Evolutionary conservation across 805 yeast genomes (phyloP).

Genomic region (Groenewaldozyma tartarivorans): DNA sequence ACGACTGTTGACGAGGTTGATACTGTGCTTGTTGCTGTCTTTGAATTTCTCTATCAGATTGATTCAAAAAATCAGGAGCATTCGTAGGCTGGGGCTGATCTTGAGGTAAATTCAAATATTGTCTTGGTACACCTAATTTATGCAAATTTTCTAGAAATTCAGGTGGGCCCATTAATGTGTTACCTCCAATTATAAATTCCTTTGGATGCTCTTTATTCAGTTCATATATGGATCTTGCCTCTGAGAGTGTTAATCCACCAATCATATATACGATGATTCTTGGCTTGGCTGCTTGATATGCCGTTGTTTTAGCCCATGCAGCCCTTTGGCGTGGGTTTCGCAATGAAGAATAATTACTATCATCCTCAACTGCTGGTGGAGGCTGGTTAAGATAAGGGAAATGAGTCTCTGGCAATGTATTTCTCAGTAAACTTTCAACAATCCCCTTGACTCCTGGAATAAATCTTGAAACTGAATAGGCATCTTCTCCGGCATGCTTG

Average conservation of each 20-base stretch:
- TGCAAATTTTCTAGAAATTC: constrained; percentile 24
- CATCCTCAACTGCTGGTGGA: constrained; percentile 35
- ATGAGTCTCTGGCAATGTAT: constrained; percentile 42
- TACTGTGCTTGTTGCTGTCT: constrained; percentile 5
- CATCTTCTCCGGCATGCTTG: constrained; percentile 21
- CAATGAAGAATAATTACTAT: constrained; percentile 39
- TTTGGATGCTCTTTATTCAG: constrained; percentile 45
- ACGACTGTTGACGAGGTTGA: constrained; percentile 3
- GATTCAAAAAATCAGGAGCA: constrained; percentile 26
- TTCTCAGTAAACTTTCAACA: constrained; percentile 39
- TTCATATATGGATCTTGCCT: constrained; percentile 66
- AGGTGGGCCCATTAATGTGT: constrained; percentile 45
- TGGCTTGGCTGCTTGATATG: constrained; percentile 41
- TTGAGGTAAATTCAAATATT: constrained; percentile 22
- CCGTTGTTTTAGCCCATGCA: constrained; percentile 54
- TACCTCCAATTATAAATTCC: constrained; percentile 77
- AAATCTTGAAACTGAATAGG: constrained; percentile 42
- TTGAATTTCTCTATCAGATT: constrained; percentile 19
- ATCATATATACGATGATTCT: constrained; percentile 71
- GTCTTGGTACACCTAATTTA: constrained; percentile 21
- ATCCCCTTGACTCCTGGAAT: constrained; percentile 60
- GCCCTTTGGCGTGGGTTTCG: constrained; percentile 68
- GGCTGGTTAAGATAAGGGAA: constrained; percentile 74
- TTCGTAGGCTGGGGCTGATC: constrained; percentile 20
- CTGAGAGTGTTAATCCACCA: constrained; percentile 85